Evolutionary conservation across 1,139 yeast species (phyloP), one percentile per base, ranked within the genome.

Genomic region (Taphrina communis): DNA sequence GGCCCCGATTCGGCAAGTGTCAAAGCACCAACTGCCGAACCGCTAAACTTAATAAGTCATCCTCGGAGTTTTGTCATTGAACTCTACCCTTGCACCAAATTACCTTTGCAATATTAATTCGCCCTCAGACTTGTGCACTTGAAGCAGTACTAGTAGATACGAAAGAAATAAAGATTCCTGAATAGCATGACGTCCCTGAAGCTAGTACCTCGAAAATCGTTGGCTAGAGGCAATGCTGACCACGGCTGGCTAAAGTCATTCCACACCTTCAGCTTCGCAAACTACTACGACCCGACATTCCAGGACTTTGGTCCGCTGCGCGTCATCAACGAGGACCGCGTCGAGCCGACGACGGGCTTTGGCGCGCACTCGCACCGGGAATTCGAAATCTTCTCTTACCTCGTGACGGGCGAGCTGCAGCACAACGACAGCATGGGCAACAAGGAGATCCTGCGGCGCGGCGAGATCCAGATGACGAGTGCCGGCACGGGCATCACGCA

Each of bases 401-500:
- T 59, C 56, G 57, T 66, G 51, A 25, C 9, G 14, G 69, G 69
- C 46, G 51, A 58, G 17, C n/a, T 66, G n/a, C 44, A 52, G 35
- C 69, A 66, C 53, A 52, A 66, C 48, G 69, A 66, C 51, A 48
- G 58, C 61, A 66, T 66, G 66, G 65, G 69, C 60, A 66, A 66
- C 52, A 52, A 41, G 39, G 69, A 66, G 55, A 62, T 60, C 38
- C 19, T 66, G 41, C 51, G 42, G 35, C 59, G 66, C 14, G 69
- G 69, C 38, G 66, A 59, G 53, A 57, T 66, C 35, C 69, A 66
- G 50, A 55, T 59, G 56, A 66, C 66, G 38, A 48, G 52, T 21
- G 66, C 69, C 39, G 70, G 70, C 5, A 63, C 70, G 11, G 70
- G 70, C 25, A 68, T 68, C 38, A 46, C 42, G 9, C 70, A 68